Evolutionary conservation across 495 filamentous ascomycete genomes (phyloP).

Genomic region (Tuber brumale): DNA sequence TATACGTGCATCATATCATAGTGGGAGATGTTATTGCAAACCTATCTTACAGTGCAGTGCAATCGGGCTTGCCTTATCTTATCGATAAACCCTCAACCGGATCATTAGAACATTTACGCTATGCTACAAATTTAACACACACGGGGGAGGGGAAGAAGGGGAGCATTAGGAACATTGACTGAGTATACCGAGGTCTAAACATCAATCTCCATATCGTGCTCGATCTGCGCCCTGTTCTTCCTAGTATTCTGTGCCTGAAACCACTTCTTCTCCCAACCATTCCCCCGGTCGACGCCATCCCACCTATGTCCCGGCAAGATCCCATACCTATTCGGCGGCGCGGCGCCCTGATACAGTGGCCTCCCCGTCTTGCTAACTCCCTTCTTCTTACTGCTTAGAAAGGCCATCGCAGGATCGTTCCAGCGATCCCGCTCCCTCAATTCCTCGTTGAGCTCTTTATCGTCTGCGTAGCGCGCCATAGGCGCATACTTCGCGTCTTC

Average conservation of each 20-base stretch:
- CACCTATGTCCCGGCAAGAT: constrained; percentile 87
- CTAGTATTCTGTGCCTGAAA: constrained; percentile 77
- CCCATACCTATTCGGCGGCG: constrained; percentile 85
- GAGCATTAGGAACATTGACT: constrained; percentile 3
- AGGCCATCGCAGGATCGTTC: constrained; percentile 88
- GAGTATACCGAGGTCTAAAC: constrained; percentile 47
- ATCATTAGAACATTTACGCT: constrained; percentile 6
- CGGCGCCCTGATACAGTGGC: constrained; percentile 72
- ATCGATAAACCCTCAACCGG: background rate
- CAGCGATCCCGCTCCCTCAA: constrained; percentile 67
- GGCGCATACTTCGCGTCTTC: constrained; percentile 73
- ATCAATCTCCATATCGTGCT: constrained; percentile 96
- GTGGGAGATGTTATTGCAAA: background rate
- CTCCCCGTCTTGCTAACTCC: constrained; percentile 54
- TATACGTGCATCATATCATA: background rate
- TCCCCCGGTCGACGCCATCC: constrained; percentile 95
- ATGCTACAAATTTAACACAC: constrained; percentile 5
- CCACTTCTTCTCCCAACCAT: constrained; percentile 90
- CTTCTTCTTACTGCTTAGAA: constrained; percentile 55
- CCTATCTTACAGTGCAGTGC: background rate
- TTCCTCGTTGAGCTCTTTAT: constrained; percentile 76
- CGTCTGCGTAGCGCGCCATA: constrained; percentile 71
- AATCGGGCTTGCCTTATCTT: too few relatives aligned
- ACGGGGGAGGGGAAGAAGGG: background rate
- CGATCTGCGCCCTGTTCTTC: constrained; percentile 65